Conservation (phyloP, 2,329 filamentous ascomycete species). For the Nigrograna mackinnonii region DNA sequence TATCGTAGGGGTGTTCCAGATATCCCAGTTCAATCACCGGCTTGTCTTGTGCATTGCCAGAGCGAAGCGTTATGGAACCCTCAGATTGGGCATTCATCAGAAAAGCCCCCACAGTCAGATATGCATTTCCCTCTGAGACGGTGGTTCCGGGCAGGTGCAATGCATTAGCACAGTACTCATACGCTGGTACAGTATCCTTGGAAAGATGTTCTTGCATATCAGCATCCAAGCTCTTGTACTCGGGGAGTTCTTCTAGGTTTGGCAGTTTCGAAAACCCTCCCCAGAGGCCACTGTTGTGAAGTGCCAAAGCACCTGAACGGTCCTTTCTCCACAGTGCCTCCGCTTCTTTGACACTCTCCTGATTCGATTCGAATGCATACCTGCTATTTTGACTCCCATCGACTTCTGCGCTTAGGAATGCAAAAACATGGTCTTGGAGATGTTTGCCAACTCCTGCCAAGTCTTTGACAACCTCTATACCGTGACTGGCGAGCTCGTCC, state of each 20-base stretch:
- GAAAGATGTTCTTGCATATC: conserved; percentile 49
- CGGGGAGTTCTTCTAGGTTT: conserved; percentile 40
- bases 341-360: conserved; percentile 44
- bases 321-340: conserved; percentile 48
- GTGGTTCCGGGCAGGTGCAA: conserved; percentile 24
- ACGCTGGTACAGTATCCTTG: conserved; percentile 59
- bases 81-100: conserved; percentile 56
- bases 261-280: conserved; percentile 58
- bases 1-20: conserved; percentile 59
- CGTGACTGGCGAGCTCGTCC: conserved; percentile 43
- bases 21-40: conserved; percentile 59
- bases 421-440: conserved; percentile 51
- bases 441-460: conserved; percentile 49
- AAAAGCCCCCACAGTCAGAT: conserved; percentile 40
- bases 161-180: conserved; percentile 52
- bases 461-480: conserved; percentile 46
- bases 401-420: conserved; percentile 49
- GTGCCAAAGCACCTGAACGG: conserved; percentile 27
- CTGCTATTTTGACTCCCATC: conserved; percentile 41
- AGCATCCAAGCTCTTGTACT: conserved; percentile 50
- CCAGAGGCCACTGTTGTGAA: conserved; percentile 53
- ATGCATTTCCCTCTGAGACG: conserved; percentile 37
- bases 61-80: conserved; percentile 58
- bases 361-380: conserved; percentile 42
- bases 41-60: conserved; percentile 54